A percentile compares a stretch with the other conserved stretches of the same genome.
phyloP scores from a whole-genome alignment of 2,329 filamentous ascomycete species.

The Sporothrix phasma region DNA sequence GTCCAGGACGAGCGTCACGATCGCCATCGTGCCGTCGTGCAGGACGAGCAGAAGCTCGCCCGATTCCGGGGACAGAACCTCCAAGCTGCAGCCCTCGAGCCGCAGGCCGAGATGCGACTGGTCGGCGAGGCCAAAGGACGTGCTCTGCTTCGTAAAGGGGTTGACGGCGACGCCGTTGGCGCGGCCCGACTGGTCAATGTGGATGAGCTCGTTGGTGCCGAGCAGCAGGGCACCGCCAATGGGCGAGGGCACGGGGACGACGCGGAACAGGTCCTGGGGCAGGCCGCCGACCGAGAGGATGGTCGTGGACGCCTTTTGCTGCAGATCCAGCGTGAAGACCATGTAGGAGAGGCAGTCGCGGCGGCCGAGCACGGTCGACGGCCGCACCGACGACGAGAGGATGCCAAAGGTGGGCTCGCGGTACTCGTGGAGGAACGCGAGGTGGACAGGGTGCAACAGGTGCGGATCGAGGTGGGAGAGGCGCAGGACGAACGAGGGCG shows the following conservation, averaged over 20 bases:
- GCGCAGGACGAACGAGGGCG: conserved; percentile 84
- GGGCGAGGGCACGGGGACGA: conserved; percentile 73
- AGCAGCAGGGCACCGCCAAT: conserved; percentile 82
- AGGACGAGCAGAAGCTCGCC: conserved; percentile 81
- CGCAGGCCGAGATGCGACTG: conserved; percentile 72
- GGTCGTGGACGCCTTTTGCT: conserved; percentile 86
- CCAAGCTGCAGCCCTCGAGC: conserved; percentile 71
- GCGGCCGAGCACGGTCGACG: conserved; percentile 68
- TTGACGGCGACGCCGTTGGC: conserved; percentile 89
- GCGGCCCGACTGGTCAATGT: conserved; percentile 92
- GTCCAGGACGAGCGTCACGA: conserved; percentile 76
- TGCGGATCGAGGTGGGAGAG: conserved; percentile 80
- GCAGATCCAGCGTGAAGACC: conserved; percentile 88
- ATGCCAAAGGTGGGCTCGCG: conserved; percentile 96
- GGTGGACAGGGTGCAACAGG: conserved; percentile 78
- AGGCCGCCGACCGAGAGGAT: conserved; percentile 78
- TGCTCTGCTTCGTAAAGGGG: conserved; percentile 71
- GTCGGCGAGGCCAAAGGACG: conserved; percentile 75
- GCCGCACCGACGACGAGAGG: conserved; percentile 64
- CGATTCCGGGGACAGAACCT: conserved; percentile 63
- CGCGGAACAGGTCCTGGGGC: conserved; percentile 75
- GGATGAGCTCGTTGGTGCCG: conserved; percentile 82
- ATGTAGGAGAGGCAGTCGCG: conserved; percentile 84
- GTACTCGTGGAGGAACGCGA: conserved; percentile 93
- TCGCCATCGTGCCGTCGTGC: conserved; percentile 60